Percentiles rank a stretch among this genome's conserved stretches.
phyloP scores from a whole-genome alignment of 768 basidiomycete genomes.

The Suillus luteus region DNA sequence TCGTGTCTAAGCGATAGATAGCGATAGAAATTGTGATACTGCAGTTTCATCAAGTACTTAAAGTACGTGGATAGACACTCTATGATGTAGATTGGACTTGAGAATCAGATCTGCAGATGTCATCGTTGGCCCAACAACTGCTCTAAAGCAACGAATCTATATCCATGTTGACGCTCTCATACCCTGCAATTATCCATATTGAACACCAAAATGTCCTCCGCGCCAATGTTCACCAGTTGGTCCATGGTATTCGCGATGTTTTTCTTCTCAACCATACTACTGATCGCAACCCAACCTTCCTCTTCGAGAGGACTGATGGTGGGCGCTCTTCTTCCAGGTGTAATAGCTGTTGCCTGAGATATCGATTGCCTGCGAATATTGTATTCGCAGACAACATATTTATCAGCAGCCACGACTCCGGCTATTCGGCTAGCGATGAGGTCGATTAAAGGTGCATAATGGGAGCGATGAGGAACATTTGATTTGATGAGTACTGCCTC shows the following conservation, averaged over 20 bases:
- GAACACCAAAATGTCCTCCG: conserved; percentile 89
- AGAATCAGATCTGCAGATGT: neutral
- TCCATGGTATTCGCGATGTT: conserved; percentile 87
- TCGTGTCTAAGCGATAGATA: neutral
- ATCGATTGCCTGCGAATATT: conserved; percentile 77
- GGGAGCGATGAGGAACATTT: conserved; percentile 58
- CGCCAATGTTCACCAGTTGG: conserved; percentile 75
- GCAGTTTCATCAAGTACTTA: neutral
- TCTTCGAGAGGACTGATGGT: conserved; percentile 86
- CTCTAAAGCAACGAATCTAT: neutral
- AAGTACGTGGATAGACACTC: neutral
- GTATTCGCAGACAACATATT: conserved; percentile 91
- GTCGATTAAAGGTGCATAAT: conserved; percentile 67
- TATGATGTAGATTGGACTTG: neutral
- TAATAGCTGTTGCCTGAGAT: conserved; percentile 62
- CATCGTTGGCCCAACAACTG: neutral
- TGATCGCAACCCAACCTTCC: conserved; percentile 88
- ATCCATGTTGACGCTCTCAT: conserved; percentile 29
- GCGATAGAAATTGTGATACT: neutral
- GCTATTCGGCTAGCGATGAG: conserved; percentile 78
- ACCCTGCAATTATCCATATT: conserved; percentile 94
- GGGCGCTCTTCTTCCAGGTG: conserved; percentile 88
- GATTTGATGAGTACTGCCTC: conserved; percentile 95
- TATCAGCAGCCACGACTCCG: conserved; percentile 85
- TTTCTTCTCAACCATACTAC: conserved; percentile 88